Evolutionary conservation across 2,329 filamentous ascomycete species (phyloP).

Genomic region (Mycosphaerelloides madeirae): DNA sequence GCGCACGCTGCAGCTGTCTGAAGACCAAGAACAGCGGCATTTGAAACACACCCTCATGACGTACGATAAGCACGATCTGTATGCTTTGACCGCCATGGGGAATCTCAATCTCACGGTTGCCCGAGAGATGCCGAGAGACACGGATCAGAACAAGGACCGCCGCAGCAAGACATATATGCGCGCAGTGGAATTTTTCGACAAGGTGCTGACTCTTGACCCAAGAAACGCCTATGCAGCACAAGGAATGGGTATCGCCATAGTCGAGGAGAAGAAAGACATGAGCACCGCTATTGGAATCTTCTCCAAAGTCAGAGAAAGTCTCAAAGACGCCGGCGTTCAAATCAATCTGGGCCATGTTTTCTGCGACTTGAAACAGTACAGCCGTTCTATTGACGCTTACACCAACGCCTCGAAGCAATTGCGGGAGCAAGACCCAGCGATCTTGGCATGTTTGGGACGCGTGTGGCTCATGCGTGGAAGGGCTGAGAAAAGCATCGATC

Average conservation of each 20-base stretch:
- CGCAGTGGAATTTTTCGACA: constrained; percentile 97
- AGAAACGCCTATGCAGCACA: constrained; percentile 96
- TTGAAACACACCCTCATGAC: constrained; percentile 95
- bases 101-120: constrained; percentile 86
- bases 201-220: constrained; percentile 88
- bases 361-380: constrained; percentile 82
- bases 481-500: constrained; percentile 57
- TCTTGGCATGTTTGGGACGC: constrained; percentile 79
- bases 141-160: constrained; percentile 86
- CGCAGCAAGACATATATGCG: constrained; percentile 80
- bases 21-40: constrained; percentile 87
- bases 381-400: constrained; percentile 89
- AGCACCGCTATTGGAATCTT: constrained; percentile 80
- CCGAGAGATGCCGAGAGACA: constrained; percentile 88
- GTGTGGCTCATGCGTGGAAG: constrained; percentile 81
- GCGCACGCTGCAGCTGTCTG: constrained; percentile 70
- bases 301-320: constrained; percentile 80
- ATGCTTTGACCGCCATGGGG: constrained; percentile 93
- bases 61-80: constrained; percentile 96
- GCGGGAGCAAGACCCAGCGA: constrained; percentile 63
- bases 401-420: constrained; percentile 78
- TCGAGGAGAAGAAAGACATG: constrained; percentile 90
- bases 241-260: constrained; percentile 86
- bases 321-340: constrained; percentile 73
- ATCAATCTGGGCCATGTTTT: constrained; percentile 93